Percentiles rank a stretch among this genome's conserved stretches.
Evolutionary conservation across 2,329 filamentous ascomycete genomes (phyloP).

Genomic region (Ophiostoma quercus): DNA sequence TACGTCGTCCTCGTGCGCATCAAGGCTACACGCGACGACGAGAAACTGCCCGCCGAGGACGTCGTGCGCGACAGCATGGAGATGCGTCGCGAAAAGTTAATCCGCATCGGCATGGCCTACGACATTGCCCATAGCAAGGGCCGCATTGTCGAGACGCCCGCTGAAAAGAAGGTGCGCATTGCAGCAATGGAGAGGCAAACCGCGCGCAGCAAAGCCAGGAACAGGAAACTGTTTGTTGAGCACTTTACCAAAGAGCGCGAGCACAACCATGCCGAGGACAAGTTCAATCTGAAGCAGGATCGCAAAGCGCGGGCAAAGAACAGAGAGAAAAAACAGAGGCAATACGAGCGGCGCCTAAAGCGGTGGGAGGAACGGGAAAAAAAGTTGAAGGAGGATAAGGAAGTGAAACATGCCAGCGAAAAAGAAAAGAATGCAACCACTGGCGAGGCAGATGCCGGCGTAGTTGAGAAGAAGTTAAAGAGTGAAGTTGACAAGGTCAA

Average conservation of each 20-base stretch:
- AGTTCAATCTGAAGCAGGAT: background rate
- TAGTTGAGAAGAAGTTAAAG: too few relatives aligned
- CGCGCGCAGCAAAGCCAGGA: constrained; percentile 41
- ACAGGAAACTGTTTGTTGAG: constrained; percentile 44
- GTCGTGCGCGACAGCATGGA: constrained; percentile 50
- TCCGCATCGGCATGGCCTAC: constrained; percentile 54
- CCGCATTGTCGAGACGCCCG: constrained; percentile 45
- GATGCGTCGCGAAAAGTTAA: constrained; percentile 52
- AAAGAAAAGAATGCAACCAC: background rate
- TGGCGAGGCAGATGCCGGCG: background rate
- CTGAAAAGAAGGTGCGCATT: constrained; percentile 44
- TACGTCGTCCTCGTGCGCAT: constrained; percentile 56
- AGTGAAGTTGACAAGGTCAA: too few relatives aligned
- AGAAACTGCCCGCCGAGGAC: constrained; percentile 46
- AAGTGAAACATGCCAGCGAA: constrained; percentile 28
- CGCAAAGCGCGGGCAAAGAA: background rate
- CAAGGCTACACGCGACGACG: constrained; percentile 44
- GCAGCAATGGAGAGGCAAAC: constrained; percentile 42
- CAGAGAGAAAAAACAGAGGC: background rate
- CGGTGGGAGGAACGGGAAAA: background rate
- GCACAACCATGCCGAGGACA: constrained; percentile 30
- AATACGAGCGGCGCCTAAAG: background rate
- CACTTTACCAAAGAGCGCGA: constrained; percentile 36
- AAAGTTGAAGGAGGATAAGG: constrained; percentile 27
- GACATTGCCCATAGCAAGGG: constrained; percentile 58